These are phyloP conservation scores for Saccharomycopsis oosterbeekiorum DNA, from an alignment of 805 yeast species.

Conservation along the genomic window DNA sequence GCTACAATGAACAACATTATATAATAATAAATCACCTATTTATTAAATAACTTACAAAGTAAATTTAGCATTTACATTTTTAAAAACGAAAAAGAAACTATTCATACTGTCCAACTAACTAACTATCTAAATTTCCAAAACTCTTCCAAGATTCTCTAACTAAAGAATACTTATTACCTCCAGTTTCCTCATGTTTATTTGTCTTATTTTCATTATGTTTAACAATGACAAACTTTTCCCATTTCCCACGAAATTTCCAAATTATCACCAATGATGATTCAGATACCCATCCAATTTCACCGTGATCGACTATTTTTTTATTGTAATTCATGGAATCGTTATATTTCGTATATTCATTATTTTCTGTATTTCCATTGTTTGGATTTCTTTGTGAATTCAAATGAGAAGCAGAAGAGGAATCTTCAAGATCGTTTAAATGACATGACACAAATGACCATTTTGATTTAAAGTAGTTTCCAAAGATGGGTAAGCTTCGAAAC, in stretches of 20 bases:
- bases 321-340: constrained; percentile 22
- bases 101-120: background rate
- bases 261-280: constrained; percentile 64
- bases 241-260: constrained; percentile 63
- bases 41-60: too few species aligned
- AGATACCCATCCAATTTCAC: constrained; percentile 59
- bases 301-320: constrained; percentile 27
- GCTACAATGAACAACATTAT: too few species aligned
- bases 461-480: constrained; percentile 16
- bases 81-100: background rate
- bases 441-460: constrained; percentile 18
- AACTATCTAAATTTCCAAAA: constrained; percentile 31
- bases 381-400: background rate
- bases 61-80: background rate
- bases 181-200: constrained; percentile 20
- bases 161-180: constrained; percentile 36
- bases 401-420: background rate
- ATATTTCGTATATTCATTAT: constrained; percentile 14
- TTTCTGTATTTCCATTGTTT: background rate
- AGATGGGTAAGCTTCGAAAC: constrained; percentile 13
- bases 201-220: constrained; percentile 29
- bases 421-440: constrained; percentile 10
- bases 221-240: constrained; percentile 78
- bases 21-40: too few species aligned
- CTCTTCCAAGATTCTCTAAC: constrained; percentile 66